Conservation (phyloP, 768 basidiomycete species). For the Suillus placidus region DNA sequence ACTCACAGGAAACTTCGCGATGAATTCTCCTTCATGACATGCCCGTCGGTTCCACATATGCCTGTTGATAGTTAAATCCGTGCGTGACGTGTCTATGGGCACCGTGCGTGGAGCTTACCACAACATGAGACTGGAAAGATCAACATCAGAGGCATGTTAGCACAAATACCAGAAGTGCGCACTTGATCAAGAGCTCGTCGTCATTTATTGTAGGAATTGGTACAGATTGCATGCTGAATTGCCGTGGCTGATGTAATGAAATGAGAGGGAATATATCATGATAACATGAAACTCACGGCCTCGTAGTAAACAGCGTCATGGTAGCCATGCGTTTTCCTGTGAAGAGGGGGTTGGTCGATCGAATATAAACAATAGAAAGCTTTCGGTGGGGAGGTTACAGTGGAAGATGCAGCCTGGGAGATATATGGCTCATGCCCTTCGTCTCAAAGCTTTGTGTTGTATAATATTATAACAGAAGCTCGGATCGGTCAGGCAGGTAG, state of each 20-base stretch:
- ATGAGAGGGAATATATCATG: not conserved
- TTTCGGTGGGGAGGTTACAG: not conserved
- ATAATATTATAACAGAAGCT: constrained; percentile 1
- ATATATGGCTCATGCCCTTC: constrained; percentile 6
- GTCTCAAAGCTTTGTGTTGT: not conserved
- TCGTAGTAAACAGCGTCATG: constrained; percentile 56
- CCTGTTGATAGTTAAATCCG: constrained; percentile 33
- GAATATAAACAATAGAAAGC: not conserved
- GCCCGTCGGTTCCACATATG: constrained; percentile 65
- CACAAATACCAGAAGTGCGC: constrained; percentile 14
- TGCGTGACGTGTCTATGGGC: constrained; percentile 7
- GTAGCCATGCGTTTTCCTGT: constrained; percentile 8
- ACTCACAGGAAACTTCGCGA: constrained; percentile 56
- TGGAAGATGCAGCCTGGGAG: constrained; percentile 18
- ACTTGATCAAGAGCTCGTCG: constrained; percentile 64
- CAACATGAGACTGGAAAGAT: constrained; percentile 42
- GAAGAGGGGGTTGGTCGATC: not conserved
- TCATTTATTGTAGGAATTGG: constrained; percentile 55
- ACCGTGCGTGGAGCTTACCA: constrained; percentile 33
- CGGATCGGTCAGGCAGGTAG: constrained; percentile 3
- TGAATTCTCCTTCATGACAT: constrained; percentile 70
- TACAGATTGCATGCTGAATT: constrained; percentile 55
- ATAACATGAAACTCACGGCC: constrained; percentile 32
- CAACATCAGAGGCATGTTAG: constrained; percentile 12
- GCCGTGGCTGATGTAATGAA: constrained; percentile 39